Evolutionary conservation across 352 stramenopile species (phyloP).

Genomic region (Pythium monospermum): DNA sequence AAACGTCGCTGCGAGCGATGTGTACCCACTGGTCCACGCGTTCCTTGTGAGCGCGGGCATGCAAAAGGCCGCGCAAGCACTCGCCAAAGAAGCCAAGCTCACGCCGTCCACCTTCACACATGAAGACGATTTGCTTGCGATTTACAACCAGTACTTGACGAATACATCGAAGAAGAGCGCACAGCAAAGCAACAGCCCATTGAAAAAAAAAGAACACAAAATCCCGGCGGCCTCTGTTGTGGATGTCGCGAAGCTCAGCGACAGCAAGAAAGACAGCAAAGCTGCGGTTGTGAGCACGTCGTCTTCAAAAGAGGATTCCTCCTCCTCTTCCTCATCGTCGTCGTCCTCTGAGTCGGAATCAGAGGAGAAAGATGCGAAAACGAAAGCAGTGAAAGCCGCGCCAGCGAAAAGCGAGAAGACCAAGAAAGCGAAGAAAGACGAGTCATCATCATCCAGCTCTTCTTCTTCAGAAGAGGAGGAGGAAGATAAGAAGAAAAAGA

Average conservation of each 20-base stretch:
- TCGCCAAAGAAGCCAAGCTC: conserved; percentile 74
- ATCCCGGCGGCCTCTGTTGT: conserved; percentile 51
- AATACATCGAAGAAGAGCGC: conserved; percentile 22
- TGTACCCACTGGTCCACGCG: conserved; percentile 71
- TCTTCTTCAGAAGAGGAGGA: too few relatives aligned
- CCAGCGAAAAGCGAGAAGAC: too few relatives aligned
- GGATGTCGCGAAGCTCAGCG: conserved; percentile 49
- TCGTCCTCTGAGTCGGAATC: conserved; percentile 29
- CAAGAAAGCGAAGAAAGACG: too few relatives aligned
- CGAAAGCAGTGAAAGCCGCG: conserved; percentile 20
- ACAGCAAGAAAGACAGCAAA: too few relatives aligned
- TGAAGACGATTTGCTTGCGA: conserved; percentile 63
- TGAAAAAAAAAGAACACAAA: conserved; percentile 45
- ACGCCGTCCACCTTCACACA: conserved; percentile 39
- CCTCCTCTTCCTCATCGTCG: conserved; percentile 13
- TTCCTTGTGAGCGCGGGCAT: conserved; percentile 61
- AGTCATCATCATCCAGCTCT: too few relatives aligned
- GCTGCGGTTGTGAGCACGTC: conserved; percentile 28
- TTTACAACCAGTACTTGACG: conserved; percentile 69
- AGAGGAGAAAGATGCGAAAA: conserved; percentile 6
- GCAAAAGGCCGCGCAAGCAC: conserved; percentile 56
- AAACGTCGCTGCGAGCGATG: conserved; percentile 56
- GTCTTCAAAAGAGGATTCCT: conserved; percentile 25
- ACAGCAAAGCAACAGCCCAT: conserved; percentile 17
- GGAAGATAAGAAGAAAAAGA: too few relatives aligned